phyloP scores from a whole-genome alignment of 108 stramenopile genomes.

The Skeletonema potamos region DNA sequence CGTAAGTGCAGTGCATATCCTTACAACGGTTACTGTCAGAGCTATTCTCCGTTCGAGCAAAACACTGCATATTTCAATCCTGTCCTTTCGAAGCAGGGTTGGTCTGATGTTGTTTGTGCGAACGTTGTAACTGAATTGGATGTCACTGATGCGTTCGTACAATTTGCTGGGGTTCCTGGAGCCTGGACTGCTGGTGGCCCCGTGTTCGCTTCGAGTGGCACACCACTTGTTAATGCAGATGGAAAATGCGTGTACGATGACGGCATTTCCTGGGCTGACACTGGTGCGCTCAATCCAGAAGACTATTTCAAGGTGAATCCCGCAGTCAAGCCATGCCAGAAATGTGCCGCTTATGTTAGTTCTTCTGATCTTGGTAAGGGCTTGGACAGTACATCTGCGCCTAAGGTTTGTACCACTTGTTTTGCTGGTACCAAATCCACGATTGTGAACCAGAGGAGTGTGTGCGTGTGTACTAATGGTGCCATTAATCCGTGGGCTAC shows the following conservation, averaged over 20 bases:
- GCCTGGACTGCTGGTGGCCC: neutral
- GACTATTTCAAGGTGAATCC: neutral
- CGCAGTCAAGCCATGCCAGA: neutral
- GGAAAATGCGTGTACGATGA: too few relatives aligned
- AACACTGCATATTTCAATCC: too few relatives aligned
- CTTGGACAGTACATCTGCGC: neutral
- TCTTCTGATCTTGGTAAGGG: too few relatives aligned
- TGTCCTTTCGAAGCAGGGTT: too few relatives aligned
- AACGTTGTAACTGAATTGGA: too few relatives aligned
- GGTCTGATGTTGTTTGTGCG: too few relatives aligned
- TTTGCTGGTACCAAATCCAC: neutral
- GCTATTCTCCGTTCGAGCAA: too few relatives aligned
- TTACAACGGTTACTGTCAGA: too few relatives aligned
- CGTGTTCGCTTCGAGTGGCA: neutral
- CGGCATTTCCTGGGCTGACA: neutral
- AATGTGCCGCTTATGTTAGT: too few relatives aligned
- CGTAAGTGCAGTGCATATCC: too few relatives aligned
- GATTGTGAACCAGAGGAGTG: neutral
- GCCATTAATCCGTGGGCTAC: neutral
- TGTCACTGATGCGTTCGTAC: neutral
- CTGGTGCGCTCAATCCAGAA: neutral
- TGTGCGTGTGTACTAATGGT: neutral
- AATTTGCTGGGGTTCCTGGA: too few relatives aligned
- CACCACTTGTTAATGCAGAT: neutral
- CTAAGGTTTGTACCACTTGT: neutral